Evolutionary conservation across 352 stramenopile species (phyloP), one percentile per base, ranked within the genome.

Genomic region (Phytophthora chlamydospora): DNA sequence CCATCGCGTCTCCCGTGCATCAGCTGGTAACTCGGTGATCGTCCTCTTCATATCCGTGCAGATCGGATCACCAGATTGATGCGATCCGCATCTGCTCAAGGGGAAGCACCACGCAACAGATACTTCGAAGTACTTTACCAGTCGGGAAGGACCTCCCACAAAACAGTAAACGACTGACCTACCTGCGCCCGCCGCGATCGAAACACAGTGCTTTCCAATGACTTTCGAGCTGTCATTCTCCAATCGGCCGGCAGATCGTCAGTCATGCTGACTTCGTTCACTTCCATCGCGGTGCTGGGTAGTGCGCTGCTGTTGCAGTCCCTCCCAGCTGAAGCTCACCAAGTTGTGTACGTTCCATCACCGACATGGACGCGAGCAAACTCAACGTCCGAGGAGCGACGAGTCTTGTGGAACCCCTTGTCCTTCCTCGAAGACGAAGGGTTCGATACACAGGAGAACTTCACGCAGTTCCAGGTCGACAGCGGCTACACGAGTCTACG

Each of bases 341-440:
- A 75, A 44, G 65, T 70, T 33, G 71, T 80, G 47, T 73, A 73
- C 34, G 42, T 77, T 17, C 71, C 71, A 6, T 61, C 62, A 4
- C 71, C 71, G 8, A 80, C 68, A n/a, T 80, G 59, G 54, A 64
- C 56, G 0, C 56, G 56, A 38, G 36, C 46, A 2, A 64, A 58
- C 14, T 58, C 56, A 4, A 80, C 60, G 1, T 65, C 72, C 9
- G 38, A 38, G 7, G 66, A 70, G 9, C 54, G 48, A 24, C 58
- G 62, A 13, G 63, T 68, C 41, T 56, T 73, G 31, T 75, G 68
- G 55, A 72, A 75, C 9, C 75, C 73, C 11, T 44, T 78, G 48
- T 70, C 70, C 12, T 80, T 80, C 66, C 73, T 82, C 0, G 76
- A 82, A 51, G 58, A 70, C 14, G 66, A 82, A 34, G 67, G 61